A percentile compares a stretch with the other conserved stretches of the same genome.
phyloP scores from a whole-genome alignment of 2,329 filamentous ascomycete species.

The Aureobasidium uvarum region DNA sequence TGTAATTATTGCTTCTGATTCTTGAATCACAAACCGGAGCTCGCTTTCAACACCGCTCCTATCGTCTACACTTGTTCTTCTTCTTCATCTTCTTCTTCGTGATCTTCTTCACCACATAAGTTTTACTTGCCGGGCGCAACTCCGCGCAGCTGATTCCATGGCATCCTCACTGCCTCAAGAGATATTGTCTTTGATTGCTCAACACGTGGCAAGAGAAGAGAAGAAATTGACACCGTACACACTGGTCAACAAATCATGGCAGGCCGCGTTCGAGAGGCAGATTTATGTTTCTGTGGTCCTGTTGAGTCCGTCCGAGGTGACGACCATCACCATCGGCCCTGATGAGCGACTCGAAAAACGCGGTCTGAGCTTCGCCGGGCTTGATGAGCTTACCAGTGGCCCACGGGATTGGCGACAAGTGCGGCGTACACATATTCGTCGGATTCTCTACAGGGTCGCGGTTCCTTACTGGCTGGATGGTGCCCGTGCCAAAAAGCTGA shows the following conservation, averaged over 20 bases:
- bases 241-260: slow-evolving; percentile 6
- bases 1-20: too few species aligned
- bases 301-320: not conserved
- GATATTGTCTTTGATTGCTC: too few species aligned
- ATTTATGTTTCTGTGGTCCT: not conserved
- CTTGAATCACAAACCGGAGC: too few species aligned
- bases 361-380: not conserved
- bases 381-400: not conserved
- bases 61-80: too few species aligned
- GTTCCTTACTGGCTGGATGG: not conserved
- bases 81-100: too few species aligned
- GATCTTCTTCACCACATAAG: too few species aligned
- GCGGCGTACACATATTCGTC: not conserved
- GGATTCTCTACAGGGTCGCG: not conserved
- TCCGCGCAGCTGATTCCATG: too few species aligned
- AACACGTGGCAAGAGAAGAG: too few species aligned
- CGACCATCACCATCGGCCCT: not conserved
- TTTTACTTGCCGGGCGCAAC: too few species aligned
- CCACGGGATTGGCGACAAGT: not conserved
- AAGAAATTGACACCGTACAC: not conserved
- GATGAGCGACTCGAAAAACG: not conserved
- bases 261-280: not conserved
- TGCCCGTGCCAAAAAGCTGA: not conserved
- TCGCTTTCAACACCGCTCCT: too few species aligned
- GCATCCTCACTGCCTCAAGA: too few species aligned